Conservation (phyloP, 306 rosid species). For the Castanopsis chinensis region DNA sequence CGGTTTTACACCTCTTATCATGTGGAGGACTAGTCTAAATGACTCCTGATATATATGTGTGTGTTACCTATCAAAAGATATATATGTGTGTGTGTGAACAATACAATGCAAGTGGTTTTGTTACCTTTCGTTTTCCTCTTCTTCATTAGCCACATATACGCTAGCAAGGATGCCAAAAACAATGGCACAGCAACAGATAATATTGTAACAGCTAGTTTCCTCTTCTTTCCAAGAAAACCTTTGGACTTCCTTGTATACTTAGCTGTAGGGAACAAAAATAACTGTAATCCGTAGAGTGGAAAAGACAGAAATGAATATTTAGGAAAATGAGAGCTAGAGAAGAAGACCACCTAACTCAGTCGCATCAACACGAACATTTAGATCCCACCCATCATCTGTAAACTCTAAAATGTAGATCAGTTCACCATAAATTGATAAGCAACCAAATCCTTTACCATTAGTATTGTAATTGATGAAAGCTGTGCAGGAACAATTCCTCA, state of each 20-base stretch:
- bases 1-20: too few species aligned
- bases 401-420: conserved; percentile 26
- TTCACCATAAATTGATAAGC: conserved; percentile 29
- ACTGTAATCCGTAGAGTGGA: too few species aligned
- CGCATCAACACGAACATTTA: conserved; percentile 24
- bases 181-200: neutral
- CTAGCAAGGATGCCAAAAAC: neutral
- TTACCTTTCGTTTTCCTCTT: too few species aligned
- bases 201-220: neutral
- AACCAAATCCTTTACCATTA: conserved; percentile 10
- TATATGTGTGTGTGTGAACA: too few species aligned
- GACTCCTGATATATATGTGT: too few species aligned
- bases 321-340: too few species aligned
- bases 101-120: too few species aligned
- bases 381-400: conserved; percentile 10
- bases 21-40: too few species aligned
- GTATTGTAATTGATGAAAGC: conserved; percentile 24
- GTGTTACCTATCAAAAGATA: too few species aligned
- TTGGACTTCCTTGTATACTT: neutral
- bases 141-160: neutral
- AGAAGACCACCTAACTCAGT: neutral
- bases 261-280: neutral
- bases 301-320: neutral
- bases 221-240: too few species aligned
- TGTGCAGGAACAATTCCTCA: conserved; percentile 27